phyloP scores from a whole-genome alignment of 306 rosid species.

The Lathyrus aphaca region DNA sequence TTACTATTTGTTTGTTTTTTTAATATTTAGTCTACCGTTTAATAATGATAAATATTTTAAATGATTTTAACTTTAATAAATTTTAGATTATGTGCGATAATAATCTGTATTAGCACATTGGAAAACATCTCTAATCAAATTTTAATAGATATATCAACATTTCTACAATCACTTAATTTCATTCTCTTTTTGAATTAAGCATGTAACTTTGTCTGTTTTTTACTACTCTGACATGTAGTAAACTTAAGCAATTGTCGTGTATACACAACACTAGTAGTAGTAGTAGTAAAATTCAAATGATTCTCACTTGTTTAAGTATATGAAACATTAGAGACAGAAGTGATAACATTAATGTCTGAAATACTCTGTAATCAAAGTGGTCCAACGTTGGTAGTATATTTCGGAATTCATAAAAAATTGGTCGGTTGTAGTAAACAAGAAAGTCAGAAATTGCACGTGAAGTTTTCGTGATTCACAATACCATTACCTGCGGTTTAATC shows the following conservation, averaged over 20 bases:
- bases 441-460: constrained; percentile 92
- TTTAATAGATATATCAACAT: too few relatives aligned
- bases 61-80: too few relatives aligned
- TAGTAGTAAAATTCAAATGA: background rate
- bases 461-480: constrained; percentile 82
- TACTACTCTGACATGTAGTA: constrained; percentile 8
- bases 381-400: constrained; percentile 40
- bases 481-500: constrained; percentile 67
- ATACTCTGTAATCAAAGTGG: constrained; percentile 54
- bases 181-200: background rate
- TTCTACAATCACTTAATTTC: too few relatives aligned
- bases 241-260: constrained; percentile 19
- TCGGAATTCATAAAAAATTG: constrained; percentile 38
- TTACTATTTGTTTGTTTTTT: too few relatives aligned
- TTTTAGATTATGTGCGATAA: too few relatives aligned
- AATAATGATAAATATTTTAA: too few relatives aligned
- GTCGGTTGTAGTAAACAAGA: constrained; percentile 55
- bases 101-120: too few relatives aligned
- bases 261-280: background rate
- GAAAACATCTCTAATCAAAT: too few relatives aligned
- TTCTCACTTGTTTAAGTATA: background rate
- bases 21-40: too few relatives aligned
- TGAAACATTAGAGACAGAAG: constrained; percentile 39
- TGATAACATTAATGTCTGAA: constrained; percentile 44
- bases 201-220: background rate